These are phyloP conservation scores for Furcasterigmium sp. DNA, from an alignment of 2,329 filamentous ascomycete genomes.

Conservation along the genomic window DNA sequence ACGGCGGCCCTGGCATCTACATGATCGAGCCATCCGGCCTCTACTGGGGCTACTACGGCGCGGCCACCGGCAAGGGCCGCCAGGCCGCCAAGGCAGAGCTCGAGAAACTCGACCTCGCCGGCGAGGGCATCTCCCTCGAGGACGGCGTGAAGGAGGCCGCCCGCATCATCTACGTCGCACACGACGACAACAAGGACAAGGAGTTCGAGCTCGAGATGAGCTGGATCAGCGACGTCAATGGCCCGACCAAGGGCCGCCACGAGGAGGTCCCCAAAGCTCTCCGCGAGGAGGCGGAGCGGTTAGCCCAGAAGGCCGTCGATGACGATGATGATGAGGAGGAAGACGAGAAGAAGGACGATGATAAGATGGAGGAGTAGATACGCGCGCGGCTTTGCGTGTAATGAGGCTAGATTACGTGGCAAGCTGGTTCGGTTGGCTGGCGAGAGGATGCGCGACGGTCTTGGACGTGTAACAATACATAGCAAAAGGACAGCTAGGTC, in stretches of 20 bases:
- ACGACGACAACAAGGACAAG: conserved; percentile 99
- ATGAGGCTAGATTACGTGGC: no score
- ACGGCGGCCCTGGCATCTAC: conserved; percentile 90
- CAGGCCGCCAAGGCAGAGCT: conserved; percentile 97
- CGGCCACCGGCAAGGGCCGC: conserved; percentile 92
- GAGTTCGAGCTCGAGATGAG: conserved; percentile 99
- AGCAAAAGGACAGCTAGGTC: conserved; percentile 2
- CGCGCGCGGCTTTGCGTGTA: not conserved
- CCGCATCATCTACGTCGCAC: conserved; percentile 92
- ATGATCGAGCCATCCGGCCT: conserved; percentile 98
- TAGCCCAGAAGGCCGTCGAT: conserved; percentile 86
- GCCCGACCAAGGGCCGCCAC: conserved; percentile 88
- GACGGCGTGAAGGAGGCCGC: conserved; percentile 95
- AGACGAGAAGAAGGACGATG: conserved; percentile 55
- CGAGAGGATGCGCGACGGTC: not conserved
- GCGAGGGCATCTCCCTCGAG: conserved; percentile 69
- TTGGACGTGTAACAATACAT: conserved; percentile 2
- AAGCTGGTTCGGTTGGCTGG: not conserved
- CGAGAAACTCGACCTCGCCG: conserved; percentile 89
- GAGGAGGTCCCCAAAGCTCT: conserved; percentile 89
- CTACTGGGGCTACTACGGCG: conserved; percentile 99
- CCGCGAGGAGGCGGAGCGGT: conserved; percentile 83
- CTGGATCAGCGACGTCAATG: conserved; percentile 82
- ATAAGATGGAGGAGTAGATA: conserved; percentile 85
- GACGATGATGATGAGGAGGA: conserved; percentile 72